Evolutionary conservation across 257 asterid genomes (phyloP), one percentile per base, ranked within the genome.

Genomic region (Solanum sitiens): DNA sequence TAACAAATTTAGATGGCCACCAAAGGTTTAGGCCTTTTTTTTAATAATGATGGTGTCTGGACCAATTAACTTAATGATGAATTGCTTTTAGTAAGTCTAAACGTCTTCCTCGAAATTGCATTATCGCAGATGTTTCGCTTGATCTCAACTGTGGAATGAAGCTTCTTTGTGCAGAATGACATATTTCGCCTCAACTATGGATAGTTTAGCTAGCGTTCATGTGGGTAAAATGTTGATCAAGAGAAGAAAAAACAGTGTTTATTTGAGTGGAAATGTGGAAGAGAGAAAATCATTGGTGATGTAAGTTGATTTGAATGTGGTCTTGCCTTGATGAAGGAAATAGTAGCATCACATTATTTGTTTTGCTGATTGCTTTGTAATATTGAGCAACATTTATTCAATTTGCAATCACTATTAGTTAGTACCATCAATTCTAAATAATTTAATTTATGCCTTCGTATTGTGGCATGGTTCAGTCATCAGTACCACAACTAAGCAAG

Each of bases 121-220:
- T 37, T 6, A 37, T 37, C 39, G 7, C 39, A 5, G 96, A 92
- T 92, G 94, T 94, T 94, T 89, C 95, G 92, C 86, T 86, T 92
- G 91, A 92, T 90, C 79, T 92, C 96, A 7, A 88, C 92, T 4
- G 86, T 35, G 23, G 89, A 90, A 87, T 93, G 94, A 83, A 87
- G 90, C 50, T 93, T 90, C 75, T 92, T 89, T n/a, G 92, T 94
- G 91, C 94, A 89, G 1, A 37, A 37, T 37, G 39, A 37, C 39
- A 37, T 37, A 37, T 5, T 5, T 37, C 39, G 39, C 39, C 39
- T 37, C 39, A 37, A 37, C 7, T 37, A 37, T 1, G 39, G 39
- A 37, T 37, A 37, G 39, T 72, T 11, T 35, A 35, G 71, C 35
- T 44, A 35, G 71, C n/a, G 2, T 70, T 86, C 20, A 11, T 39